A percentile compares a stretch with the other conserved stretches of the same genome.
phyloP scores from a whole-genome alignment of 495 filamentous ascomycete genomes.

The Bryoglossum gracile region DNA sequence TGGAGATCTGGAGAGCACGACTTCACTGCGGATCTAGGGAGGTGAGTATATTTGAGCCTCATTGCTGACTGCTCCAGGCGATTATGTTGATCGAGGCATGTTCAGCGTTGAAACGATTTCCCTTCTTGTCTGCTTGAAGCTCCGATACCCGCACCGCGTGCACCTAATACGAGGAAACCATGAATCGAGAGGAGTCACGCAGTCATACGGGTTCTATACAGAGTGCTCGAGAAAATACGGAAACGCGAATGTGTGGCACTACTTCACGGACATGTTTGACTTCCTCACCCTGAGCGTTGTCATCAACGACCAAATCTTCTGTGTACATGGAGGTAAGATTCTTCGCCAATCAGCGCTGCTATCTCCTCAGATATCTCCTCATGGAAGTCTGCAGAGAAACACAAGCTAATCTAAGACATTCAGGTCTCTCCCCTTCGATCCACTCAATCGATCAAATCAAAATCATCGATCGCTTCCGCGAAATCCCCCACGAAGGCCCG shows the following conservation, averaged over 20 bases:
- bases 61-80: slow-evolving; percentile 50
- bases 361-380: too few relatives aligned
- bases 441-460: slow-evolving; percentile 99
- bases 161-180: slow-evolving; percentile 95
- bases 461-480: slow-evolving; percentile 95
- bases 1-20: not conserved
- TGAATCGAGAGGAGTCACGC: slow-evolving; percentile 93
- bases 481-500: slow-evolving; percentile 96
- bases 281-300: slow-evolving; percentile 94
- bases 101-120: slow-evolving; percentile 98
- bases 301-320: slow-evolving; percentile 98
- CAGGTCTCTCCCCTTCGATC: slow-evolving; percentile 84
- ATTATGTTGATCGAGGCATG: slow-evolving; percentile 95
- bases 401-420: not conserved
- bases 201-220: slow-evolving; percentile 98
- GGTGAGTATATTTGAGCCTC: too few relatives aligned
- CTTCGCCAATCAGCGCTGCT: too few relatives aligned
- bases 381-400: too few relatives aligned
- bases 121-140: slow-evolving; percentile 86
- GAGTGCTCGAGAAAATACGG: slow-evolving; percentile 97
- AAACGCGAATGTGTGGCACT: slow-evolving; percentile 97
- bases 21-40: too few relatives aligned
- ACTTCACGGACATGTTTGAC: slow-evolving; percentile 99
- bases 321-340: slow-evolving; percentile 74
- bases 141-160: slow-evolving; percentile 86